phyloP scores from a whole-genome alignment of 306 rosid species.

The Gastrolobium villosum region DNA sequence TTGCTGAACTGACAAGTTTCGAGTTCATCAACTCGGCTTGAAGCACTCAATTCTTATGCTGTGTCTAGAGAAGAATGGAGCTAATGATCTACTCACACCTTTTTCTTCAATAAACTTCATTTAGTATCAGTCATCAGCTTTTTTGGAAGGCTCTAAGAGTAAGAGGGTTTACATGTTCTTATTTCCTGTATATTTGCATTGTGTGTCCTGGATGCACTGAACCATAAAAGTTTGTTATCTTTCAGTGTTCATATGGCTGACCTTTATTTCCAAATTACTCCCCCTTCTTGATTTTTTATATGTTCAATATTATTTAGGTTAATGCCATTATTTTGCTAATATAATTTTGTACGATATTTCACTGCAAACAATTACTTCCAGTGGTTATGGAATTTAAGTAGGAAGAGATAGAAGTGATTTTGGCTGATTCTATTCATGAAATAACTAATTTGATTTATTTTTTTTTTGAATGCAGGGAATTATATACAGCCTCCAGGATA shows the following conservation, averaged over 20 bases:
- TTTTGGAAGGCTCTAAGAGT: neutral
- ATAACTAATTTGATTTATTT: slow-evolving; percentile 13
- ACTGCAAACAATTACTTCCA: neutral
- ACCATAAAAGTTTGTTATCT: neutral
- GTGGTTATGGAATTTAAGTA: slow-evolving; percentile 16
- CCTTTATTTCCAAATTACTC: slow-evolving; percentile 9
- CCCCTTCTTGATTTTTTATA: neutral
- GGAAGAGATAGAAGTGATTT: slow-evolving; percentile 1
- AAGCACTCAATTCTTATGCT: neutral
- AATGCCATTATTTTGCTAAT: neutral
- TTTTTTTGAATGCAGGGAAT: slow-evolving; percentile 71
- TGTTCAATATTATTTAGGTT: neutral
- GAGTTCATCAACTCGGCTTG: no score
- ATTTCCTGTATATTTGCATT: neutral
- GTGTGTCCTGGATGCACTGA: neutral
- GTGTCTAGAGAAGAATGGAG: slow-evolving; percentile 4
- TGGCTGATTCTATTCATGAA: slow-evolving; percentile 10
- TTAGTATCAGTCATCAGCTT: neutral
- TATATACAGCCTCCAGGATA: slow-evolving; percentile 80
- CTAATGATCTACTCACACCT: neutral
- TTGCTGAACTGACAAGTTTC: no score
- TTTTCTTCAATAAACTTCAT: no score
- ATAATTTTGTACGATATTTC: slow-evolving; percentile 3
- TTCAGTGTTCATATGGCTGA: neutral
- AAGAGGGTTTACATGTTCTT: neutral